Conservation (phyloP, 176 grass and related monocot genomes). For the Zea luxurians region DNA sequence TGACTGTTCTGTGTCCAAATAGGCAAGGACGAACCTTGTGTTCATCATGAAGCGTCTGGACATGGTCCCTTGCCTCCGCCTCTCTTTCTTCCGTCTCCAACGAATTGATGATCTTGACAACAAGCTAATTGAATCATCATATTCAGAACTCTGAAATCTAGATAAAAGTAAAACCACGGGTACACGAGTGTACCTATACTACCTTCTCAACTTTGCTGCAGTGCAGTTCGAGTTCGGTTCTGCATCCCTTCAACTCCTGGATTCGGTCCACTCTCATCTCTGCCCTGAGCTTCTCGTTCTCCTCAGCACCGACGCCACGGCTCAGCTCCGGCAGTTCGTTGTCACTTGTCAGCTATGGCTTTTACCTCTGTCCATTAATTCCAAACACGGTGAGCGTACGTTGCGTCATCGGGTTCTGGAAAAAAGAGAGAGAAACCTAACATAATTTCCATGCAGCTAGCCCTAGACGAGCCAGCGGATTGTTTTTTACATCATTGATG, state of each 20-base stretch:
- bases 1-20: not conserved
- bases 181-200: not conserved
- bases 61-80: not conserved
- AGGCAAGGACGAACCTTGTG: constrained; percentile 34
- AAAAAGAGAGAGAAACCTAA: not conserved
- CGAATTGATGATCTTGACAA: constrained; percentile 4
- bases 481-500: too few relatives aligned
- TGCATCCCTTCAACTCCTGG: constrained; percentile 3
- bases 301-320: not conserved
- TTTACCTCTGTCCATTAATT: constrained; percentile 13
- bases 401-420: not conserved
- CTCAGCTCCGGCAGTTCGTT: not conserved
- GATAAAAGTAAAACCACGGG: not conserved
- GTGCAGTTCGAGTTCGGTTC: not conserved
- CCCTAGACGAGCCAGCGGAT: not conserved
- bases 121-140: not conserved
- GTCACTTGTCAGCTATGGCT: not conserved
- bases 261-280: not conserved
- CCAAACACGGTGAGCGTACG: not conserved
- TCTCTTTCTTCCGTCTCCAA: not conserved
- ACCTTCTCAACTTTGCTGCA: constrained; percentile 36
- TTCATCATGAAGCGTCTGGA: constrained; percentile 22
- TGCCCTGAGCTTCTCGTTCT: not conserved
- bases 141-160: not conserved
- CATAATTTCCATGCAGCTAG: not conserved